Conservation (phyloP, 106 monocot species). For the Platanthera zijinensis region DNA sequence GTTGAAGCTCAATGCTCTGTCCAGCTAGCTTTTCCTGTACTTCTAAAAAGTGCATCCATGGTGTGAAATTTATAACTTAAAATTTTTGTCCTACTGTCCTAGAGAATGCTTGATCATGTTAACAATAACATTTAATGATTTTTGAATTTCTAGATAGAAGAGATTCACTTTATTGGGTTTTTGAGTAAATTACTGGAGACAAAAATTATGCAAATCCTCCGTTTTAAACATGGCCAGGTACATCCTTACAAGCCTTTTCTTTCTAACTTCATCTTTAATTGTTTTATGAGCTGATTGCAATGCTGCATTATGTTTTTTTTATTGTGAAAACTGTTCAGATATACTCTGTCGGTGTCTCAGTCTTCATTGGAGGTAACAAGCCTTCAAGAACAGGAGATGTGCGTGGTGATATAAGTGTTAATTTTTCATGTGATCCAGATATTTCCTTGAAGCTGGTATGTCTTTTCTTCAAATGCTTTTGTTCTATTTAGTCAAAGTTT, state of each 20-base stretch:
- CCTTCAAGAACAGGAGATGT: constrained; percentile 96
- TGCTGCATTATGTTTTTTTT: not conserved
- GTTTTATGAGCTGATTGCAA: not conserved
- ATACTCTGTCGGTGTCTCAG: constrained; percentile 89
- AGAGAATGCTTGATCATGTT: not conserved
- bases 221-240: constrained; percentile 99
- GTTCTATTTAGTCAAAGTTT: constrained; percentile 1
- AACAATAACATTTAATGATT: constrained; percentile 1
- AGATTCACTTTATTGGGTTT: constrained; percentile 93
- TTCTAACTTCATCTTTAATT: not conserved
- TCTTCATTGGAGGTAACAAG: constrained; percentile 96
- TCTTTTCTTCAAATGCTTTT: not conserved
- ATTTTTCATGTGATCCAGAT: constrained; percentile 93
- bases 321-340: constrained; percentile 40
- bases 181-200: constrained; percentile 95
- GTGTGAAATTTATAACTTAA: constrained; percentile 11
- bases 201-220: constrained; percentile 93
- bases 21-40: constrained; percentile 91
- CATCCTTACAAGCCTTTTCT: not conserved
- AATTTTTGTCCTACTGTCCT: not conserved
- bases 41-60: constrained; percentile 77
- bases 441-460: constrained; percentile 89
- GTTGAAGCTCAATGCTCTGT: constrained; percentile 99
- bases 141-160: constrained; percentile 62
- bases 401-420: constrained; percentile 92